A percentile compares a stretch with the other conserved stretches of the same genome.
Conservation (phyloP, 2,329 filamentous ascomycete genomes). For the Cladophialophora chaetospira region DNA sequence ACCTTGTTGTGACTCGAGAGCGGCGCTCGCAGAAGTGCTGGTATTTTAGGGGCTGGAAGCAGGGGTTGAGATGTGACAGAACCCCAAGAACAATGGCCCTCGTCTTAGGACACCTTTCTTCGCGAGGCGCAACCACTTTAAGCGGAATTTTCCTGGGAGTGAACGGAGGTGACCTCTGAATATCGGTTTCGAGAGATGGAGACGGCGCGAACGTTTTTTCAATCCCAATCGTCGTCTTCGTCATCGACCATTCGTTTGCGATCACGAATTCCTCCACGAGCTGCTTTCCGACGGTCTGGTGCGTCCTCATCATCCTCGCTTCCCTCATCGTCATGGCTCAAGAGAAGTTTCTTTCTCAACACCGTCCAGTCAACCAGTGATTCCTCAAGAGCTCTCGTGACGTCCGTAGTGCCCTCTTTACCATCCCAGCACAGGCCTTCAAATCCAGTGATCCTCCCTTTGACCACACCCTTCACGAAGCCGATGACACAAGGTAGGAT, state of each 20-base stretch:
- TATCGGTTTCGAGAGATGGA: background rate
- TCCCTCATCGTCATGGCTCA: constrained; percentile 33
- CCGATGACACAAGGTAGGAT: constrained; percentile 53
- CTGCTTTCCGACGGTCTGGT: constrained; percentile 28
- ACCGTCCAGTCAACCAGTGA: constrained; percentile 45
- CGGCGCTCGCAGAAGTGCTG: too few species aligned
- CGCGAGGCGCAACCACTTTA: too few species aligned
- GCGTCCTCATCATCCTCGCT: constrained; percentile 34
- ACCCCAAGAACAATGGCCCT: too few species aligned
- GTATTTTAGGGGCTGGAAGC: too few species aligned
- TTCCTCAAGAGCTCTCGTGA: constrained; percentile 47
- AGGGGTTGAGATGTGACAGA: too few species aligned
- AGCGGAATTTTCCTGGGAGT: too few species aligned
- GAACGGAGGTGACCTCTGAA: too few species aligned
- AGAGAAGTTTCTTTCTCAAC: constrained; percentile 41
- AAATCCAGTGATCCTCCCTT: constrained; percentile 51
- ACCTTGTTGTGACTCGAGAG: too few species aligned
- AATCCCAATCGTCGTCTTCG: constrained; percentile 53
- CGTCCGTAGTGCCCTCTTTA: constrained; percentile 42
- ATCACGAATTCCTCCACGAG: constrained; percentile 38
- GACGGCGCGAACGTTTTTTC: constrained; percentile 22
- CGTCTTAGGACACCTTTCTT: too few species aligned
- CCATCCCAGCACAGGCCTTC: constrained; percentile 47
- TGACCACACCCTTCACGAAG: constrained; percentile 49
- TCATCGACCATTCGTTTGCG: constrained; percentile 37